Conservation (phyloP, 75 land plant species). For the Azolla pinnata region DNA sequence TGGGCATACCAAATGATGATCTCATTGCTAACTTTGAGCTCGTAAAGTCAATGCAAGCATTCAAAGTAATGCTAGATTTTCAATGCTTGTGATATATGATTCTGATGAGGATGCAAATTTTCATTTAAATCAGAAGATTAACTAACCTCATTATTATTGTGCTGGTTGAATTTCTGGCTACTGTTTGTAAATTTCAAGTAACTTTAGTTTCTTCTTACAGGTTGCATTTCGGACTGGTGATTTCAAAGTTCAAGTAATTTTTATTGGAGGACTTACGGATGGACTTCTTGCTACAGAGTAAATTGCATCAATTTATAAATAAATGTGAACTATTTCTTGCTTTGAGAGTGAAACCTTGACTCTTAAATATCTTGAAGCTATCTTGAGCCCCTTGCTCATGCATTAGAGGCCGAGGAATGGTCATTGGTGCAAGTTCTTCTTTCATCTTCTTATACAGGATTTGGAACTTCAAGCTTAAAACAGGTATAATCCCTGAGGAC, state of each 20-base stretch:
- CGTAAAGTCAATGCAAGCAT: too few species aligned
- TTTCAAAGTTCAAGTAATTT: constrained; percentile 84
- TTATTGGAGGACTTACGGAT: constrained; percentile 94
- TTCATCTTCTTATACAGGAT: constrained; percentile 90
- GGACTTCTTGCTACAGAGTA: constrained; percentile 96
- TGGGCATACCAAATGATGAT: too few species aligned
- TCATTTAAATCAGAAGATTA: too few species aligned
- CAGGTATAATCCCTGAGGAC: constrained; percentile 45
- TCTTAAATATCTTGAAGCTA: constrained; percentile 46
- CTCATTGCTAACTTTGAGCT: too few species aligned
- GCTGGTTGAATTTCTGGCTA: too few species aligned
- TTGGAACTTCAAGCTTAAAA: constrained; percentile 90
- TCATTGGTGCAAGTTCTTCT: constrained; percentile 84
- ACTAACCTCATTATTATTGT: too few species aligned
- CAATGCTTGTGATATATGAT: too few species aligned
- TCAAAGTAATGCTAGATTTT: too few species aligned
- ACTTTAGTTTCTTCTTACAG: too few species aligned
- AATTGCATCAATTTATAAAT: constrained; percentile 15
- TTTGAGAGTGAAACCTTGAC: neutral
- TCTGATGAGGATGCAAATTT: too few species aligned
- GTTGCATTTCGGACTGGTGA: constrained; percentile 90
- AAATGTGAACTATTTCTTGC: neutral
- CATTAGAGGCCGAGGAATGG: constrained; percentile 85
- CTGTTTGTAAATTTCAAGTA: too few species aligned
- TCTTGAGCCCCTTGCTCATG: constrained; percentile 74